Conservation (phyloP, 1,284 basidiomycete genomes). For the Papiliotrema terrestris region DNA sequence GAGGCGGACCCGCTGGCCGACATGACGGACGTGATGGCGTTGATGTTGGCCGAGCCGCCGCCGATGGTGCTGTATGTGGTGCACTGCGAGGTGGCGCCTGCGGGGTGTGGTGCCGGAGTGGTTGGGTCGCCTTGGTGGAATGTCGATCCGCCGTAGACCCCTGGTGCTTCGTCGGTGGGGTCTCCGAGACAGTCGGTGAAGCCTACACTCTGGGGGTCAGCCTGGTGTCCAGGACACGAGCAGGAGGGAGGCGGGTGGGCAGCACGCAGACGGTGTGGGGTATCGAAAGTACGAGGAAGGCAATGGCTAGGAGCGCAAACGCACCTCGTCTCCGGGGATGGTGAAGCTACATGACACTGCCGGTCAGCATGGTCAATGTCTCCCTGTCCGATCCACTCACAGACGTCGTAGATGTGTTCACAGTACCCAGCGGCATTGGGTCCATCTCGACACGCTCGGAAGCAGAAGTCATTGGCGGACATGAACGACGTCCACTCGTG, state of each 20-base stretch:
- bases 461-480: conserved; percentile 58
- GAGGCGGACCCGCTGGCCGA: conserved; percentile 8
- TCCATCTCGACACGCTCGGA: conserved; percentile 65
- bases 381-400: conserved; percentile 12
- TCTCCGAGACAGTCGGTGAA: conserved; percentile 34
- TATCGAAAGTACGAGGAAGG: background rate
- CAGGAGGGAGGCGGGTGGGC: background rate
- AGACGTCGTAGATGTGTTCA: conserved; percentile 62
- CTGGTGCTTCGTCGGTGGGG: conserved; percentile 52
- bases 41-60: conserved; percentile 21
- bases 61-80: conserved; percentile 30
- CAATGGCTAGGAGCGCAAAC: conserved; percentile 24
- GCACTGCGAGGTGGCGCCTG: conserved; percentile 59
- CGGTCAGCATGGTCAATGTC: conserved; percentile 3
- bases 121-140: conserved; percentile 58
- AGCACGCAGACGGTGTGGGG: background rate
- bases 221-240: background rate
- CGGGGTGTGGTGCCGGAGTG: conserved; percentile 61
- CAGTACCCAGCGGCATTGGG: conserved; percentile 60
- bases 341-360: conserved; percentile 63
- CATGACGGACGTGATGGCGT: conserved; percentile 9
- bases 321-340: conserved; percentile 62
- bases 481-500: conserved; percentile 47
- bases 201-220: conserved; percentile 14
- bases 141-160: conserved; percentile 64